phyloP scores from a whole-genome alignment of 208 protist species.

The Crithidia mellificae region DNA sequence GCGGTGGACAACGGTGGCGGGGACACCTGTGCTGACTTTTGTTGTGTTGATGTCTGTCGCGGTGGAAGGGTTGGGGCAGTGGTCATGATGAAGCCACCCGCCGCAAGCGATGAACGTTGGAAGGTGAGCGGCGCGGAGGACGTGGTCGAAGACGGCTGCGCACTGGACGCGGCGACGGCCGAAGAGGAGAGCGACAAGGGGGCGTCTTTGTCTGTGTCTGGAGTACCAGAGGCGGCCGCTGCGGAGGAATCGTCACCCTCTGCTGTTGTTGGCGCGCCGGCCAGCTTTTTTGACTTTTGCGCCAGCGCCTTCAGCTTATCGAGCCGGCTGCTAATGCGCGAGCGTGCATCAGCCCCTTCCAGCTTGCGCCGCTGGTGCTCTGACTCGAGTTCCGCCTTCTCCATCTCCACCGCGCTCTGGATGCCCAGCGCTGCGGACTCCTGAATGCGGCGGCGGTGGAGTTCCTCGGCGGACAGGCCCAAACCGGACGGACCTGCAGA shows the following conservation, averaged over 20 bases:
- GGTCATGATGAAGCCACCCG: constrained; percentile 75
- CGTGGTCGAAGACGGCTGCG: background rate
- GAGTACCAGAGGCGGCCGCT: no score
- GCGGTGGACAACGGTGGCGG: constrained; percentile 4
- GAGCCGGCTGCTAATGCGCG: constrained; percentile 59
- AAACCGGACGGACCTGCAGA: constrained; percentile 18
- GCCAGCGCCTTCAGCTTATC: constrained; percentile 52
- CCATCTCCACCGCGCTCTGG: constrained; percentile 61
- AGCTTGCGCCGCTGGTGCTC: constrained; percentile 58
- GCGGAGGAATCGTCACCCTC: no score
- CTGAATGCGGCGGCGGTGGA: constrained; percentile 69
- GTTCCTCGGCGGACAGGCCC: constrained; percentile 69
- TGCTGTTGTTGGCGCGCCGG: background rate
- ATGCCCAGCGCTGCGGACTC: constrained; percentile 76
- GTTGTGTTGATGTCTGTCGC: no score
- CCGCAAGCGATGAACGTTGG: constrained; percentile 51
- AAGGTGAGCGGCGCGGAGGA: constrained; percentile 64
- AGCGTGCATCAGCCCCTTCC: constrained; percentile 59
- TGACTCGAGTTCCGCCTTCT: constrained; percentile 63
- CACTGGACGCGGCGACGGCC: background rate
- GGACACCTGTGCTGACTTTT: background rate
- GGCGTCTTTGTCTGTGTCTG: no score
- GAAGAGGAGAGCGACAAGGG: no score
- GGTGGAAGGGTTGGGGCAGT: background rate
- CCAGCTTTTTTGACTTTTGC: constrained; percentile 9